These are phyloP conservation scores for Lotus japonicus DNA, from an alignment of 306 rosid species.

Conservation along the genomic window DNA sequence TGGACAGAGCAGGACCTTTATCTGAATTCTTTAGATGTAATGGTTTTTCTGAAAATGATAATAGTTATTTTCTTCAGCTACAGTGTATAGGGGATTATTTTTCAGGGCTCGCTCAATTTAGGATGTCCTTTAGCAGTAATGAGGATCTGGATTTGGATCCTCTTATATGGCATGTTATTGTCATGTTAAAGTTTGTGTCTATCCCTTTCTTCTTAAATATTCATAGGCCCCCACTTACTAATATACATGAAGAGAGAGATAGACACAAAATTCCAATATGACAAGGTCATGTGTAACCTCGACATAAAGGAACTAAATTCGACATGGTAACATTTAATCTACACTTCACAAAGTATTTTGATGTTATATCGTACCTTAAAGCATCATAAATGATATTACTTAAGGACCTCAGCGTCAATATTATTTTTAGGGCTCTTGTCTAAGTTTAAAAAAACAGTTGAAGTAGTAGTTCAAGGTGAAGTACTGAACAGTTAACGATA, in stretches of 20 bases:
- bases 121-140: background rate
- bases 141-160: background rate
- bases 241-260: too few species aligned
- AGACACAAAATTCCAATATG: too few species aligned
- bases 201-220: too few species aligned
- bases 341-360: background rate
- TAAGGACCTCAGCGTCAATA: background rate
- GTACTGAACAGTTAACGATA: background rate
- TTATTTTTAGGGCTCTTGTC: background rate
- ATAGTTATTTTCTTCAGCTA: background rate
- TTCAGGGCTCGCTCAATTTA: background rate
- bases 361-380: background rate
- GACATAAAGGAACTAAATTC: too few species aligned
- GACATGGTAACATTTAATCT: background rate
- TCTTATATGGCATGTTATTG: too few species aligned
- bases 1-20: background rate
- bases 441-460: constrained; percentile 5
- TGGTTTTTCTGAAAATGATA: background rate
- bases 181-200: too few species aligned
- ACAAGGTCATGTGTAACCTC: too few species aligned
- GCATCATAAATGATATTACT: background rate
- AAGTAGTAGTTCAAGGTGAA: constrained; percentile 12
- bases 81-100: background rate
- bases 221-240: too few species aligned
- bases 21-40: background rate